Evolutionary conservation across 2,329 filamentous ascomycete species (phyloP).

Genomic region (Arthrobotrys pseudoclavata): DNA sequence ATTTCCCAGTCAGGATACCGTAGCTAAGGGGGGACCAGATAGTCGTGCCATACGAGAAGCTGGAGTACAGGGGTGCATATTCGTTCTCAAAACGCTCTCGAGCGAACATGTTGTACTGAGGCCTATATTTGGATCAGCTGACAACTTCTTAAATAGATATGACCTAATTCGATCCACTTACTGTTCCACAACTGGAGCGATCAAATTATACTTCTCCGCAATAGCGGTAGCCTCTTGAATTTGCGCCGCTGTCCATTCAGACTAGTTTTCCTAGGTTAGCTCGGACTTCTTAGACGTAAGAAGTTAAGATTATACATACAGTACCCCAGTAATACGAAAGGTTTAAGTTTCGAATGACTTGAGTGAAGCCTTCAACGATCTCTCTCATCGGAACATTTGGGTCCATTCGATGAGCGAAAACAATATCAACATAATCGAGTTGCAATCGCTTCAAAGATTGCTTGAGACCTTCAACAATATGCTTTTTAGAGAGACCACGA

Average conservation of each 20-base stretch:
- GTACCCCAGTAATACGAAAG: conserved; percentile 76
- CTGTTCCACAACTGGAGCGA: conserved; percentile 71
- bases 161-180: conserved; percentile 5
- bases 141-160: too few relatives aligned
- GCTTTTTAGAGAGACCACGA: conserved; percentile 70
- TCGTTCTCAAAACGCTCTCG: conserved; percentile 75
- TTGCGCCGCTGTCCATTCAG: conserved; percentile 73
- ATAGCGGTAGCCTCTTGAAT: conserved; percentile 73
- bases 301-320: conserved; percentile 59
- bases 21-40: conserved; percentile 72
- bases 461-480: conserved; percentile 73
- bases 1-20: conserved; percentile 75
- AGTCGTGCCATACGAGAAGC: conserved; percentile 64
- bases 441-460: conserved; percentile 73
- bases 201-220: conserved; percentile 73
- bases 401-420: conserved; percentile 75
- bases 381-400: conserved; percentile 74
- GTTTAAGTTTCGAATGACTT: conserved; percentile 71
- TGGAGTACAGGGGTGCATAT: conserved; percentile 70
- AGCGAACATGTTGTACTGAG: conserved; percentile 75
- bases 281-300: neutral
- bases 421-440: conserved; percentile 76
- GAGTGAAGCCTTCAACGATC: conserved; percentile 72
- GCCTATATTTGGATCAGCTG: conserved; percentile 62
- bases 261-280: conserved; percentile 24